Percentiles rank a stretch among this genome's conserved stretches.
phyloP scores from a whole-genome alignment of 1,139 yeast species.

The Scheffersomyces titani region DNA sequence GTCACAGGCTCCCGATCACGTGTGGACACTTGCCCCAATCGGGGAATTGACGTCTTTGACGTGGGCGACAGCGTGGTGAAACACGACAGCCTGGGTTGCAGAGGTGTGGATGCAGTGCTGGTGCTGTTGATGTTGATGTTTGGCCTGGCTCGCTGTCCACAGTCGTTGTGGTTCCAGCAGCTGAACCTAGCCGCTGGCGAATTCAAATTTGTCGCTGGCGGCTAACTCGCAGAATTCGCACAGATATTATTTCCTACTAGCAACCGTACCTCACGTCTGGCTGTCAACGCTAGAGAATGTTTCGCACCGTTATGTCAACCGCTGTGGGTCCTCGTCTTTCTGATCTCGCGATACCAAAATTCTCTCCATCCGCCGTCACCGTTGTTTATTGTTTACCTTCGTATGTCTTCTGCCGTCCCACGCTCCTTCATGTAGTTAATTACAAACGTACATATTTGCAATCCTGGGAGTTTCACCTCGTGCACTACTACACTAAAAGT shows the following conservation, averaged over 20 bases:
- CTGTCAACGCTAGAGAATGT: neutral
- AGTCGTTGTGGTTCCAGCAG: neutral
- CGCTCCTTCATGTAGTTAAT: neutral
- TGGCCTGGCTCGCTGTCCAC: neutral
- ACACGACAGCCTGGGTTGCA: neutral
- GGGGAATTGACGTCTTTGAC: neutral
- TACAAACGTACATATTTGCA: neutral
- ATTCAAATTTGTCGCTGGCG: no score
- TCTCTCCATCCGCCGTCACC: neutral
- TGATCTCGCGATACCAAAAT: neutral
- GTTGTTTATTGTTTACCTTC: neutral
- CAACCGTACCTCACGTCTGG: neutral
- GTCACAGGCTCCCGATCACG: neutral
- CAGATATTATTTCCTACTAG: no score
- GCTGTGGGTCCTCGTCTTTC: neutral
- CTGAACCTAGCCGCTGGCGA: neutral
- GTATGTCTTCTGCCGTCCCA: neutral
- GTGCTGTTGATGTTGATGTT: neutral
- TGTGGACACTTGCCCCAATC: neutral
- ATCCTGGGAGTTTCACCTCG: neutral
- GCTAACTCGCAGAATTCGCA: no score
- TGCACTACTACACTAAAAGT: neutral
- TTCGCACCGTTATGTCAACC: neutral
- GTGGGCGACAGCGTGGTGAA: neutral
- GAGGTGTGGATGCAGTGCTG: no score